Base-by-base conservation (phyloP, 2,329 filamentous ascomycete species). In the Cladobotryum protrusum region DNA sequence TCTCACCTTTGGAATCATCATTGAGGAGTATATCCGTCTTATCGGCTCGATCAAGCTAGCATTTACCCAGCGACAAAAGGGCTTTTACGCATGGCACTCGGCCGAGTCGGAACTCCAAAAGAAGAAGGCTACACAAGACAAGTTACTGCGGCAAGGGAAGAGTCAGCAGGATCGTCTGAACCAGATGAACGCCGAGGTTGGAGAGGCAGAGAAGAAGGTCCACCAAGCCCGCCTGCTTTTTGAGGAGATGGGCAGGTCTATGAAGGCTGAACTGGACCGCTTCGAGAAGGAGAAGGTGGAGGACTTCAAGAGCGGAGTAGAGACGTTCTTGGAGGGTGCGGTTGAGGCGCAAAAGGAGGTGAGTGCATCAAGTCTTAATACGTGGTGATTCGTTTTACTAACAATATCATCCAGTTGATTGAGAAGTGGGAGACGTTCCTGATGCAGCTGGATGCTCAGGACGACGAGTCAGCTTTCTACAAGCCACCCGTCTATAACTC, bases 301-400 rank as follows among this genome's bases (percentile, higher is more conserved):
- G 66, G 93, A 99, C 66, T 99, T 99, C 70, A 99, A 99, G 76
- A 93, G 87, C 55, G 92, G 91, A 0, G 91, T 99, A 2, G 93
- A 99, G 73, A 99, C 93, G 1, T 99, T 96, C 70, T 70, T 99
- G 60, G 93, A 99, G 74, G 91, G 93, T 62, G 89, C 93, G 3
- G 90, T 99, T 4, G 93, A 99, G 71, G 93, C 92, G 49, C 93
- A 99, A 73, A 99, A 99, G 72, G 93, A 99, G 85, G 92, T 93
- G 67, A 68, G 81, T 19, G 15, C 47, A 43, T 18, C 13, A 6
- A 13, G 15, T 24, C 40, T 19, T 14, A 5, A 13, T 43, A 8
- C 41, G 0, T 34, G 40, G 18, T 4, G 32, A 5, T 37, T 34
- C 2, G 5, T 19, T n/a, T 8, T 14, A 45, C 61, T 63, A 54